These are phyloP conservation scores for Termitomyces sp. DNA, from an alignment of 768 basidiomycete genomes.

Conservation along the genomic window DNA sequence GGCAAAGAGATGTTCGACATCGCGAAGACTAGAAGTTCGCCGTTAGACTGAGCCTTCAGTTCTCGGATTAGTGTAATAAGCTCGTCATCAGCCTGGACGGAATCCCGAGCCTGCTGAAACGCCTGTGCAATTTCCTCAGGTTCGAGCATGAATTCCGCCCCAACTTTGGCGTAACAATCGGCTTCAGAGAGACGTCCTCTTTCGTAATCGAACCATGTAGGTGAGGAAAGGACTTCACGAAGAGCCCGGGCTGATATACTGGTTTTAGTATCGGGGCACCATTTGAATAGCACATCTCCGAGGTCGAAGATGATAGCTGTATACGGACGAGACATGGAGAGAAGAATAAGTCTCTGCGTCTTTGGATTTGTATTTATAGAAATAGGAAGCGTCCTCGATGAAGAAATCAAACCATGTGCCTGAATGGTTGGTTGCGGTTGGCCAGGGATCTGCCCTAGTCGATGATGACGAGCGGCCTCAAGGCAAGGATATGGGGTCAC, in stretches of 20 bases:
- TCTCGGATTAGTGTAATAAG: constrained; percentile 41
- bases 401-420: constrained; percentile 14
- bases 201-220: constrained; percentile 52
- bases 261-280: constrained; percentile 42
- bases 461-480: constrained; percentile 14
- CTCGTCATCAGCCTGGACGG: constrained; percentile 37
- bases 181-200: constrained; percentile 36
- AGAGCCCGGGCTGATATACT: constrained; percentile 34
- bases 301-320: constrained; percentile 46
- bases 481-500: constrained; percentile 10
- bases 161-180: constrained; percentile 36
- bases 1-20: constrained; percentile 57
- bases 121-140: constrained; percentile 35
- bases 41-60: constrained; percentile 31
- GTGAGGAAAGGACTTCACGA: constrained; percentile 34
- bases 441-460: constrained; percentile 5
- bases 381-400: not conserved
- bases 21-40: constrained; percentile 37
- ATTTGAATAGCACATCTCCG: constrained; percentile 51
- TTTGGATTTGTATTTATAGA: constrained; percentile 9
- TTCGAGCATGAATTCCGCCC: constrained; percentile 30
- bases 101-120: constrained; percentile 42
- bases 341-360: not conserved
- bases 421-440: constrained; percentile 8
- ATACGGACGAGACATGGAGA: constrained; percentile 13